A percentile compares a stretch with the other conserved stretches of the same genome.
Conservation (phyloP, 805 yeast species). For the Wickerhamomyces chambardii region DNA sequence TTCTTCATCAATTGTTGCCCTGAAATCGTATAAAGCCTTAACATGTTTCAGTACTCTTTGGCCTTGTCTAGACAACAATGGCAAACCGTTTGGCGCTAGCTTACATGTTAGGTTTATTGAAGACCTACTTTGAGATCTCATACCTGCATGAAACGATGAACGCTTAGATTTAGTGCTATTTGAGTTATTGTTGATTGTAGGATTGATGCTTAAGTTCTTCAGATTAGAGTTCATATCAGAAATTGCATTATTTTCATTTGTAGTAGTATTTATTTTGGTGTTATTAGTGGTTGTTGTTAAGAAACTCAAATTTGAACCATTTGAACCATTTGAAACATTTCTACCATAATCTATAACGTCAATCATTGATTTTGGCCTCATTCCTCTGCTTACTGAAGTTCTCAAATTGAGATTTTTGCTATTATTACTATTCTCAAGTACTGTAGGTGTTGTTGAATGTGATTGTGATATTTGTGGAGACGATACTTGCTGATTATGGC, state of each 20-base stretch:
- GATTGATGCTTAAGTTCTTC: too few species aligned
- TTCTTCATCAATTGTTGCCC: constrained; percentile 53
- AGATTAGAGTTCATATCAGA: too few species aligned
- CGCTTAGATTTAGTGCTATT: not conserved
- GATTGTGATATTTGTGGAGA: too few species aligned
- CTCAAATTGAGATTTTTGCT: too few species aligned
- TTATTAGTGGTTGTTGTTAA: too few species aligned
- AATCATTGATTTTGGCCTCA: constrained; percentile 19
- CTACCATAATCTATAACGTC: constrained; percentile 1
- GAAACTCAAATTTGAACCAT: too few species aligned
- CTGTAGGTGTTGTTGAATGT: too few species aligned
- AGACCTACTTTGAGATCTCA: constrained; percentile 15
- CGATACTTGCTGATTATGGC: too few species aligned
- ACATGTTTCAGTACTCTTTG: constrained; percentile 41
- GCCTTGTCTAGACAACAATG: constrained; percentile 42
- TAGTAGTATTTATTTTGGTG: too few species aligned
- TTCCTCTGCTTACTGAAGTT: constrained; percentile 10
- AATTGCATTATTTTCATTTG: not conserved
- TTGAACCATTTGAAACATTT: not conserved
- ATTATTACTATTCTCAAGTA: too few species aligned
- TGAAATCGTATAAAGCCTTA: constrained; percentile 48
- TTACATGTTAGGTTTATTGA: constrained; percentile 15
- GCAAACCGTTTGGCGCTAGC: constrained; percentile 25
- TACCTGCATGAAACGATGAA: constrained; percentile 18
- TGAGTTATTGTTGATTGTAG: too few species aligned